phyloP scores from a whole-genome alignment of 225 moss, liverwort and hornwort species.

The Sphagnum tenellum region DNA sequence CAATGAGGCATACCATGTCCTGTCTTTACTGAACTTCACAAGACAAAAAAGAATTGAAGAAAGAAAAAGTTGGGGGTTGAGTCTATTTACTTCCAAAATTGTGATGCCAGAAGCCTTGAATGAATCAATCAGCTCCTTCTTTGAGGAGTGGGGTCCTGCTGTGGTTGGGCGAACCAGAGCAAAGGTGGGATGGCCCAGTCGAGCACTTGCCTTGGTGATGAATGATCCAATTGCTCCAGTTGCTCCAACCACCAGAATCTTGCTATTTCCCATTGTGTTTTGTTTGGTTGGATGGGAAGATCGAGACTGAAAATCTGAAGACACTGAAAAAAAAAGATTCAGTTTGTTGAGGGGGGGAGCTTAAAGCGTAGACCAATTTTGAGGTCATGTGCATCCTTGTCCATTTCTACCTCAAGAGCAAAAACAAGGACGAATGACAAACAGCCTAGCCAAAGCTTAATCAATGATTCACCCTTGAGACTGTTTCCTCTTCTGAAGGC shows the following conservation, averaged over 20 bases:
- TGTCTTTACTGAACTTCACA: background rate
- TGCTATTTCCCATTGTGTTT: too few relatives aligned
- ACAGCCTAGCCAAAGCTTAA: too few relatives aligned
- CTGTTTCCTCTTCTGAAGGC: too few relatives aligned
- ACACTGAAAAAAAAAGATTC: too few relatives aligned
- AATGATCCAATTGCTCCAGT: conserved; percentile 22
- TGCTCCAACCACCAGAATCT: conserved; percentile 21
- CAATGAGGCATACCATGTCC: background rate
- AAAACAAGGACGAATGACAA: too few relatives aligned
- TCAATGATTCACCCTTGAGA: too few relatives aligned
- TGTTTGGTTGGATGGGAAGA: too few relatives aligned
- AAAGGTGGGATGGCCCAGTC: conserved; percentile 35
- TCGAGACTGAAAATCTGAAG: too few relatives aligned
- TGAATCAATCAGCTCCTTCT: conserved; percentile 16
- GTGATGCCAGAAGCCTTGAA: conserved; percentile 18
- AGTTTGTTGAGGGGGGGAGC: too few relatives aligned
- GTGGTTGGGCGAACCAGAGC: conserved; percentile 24
- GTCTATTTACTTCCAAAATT: conserved; percentile 8
- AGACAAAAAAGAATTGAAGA: background rate
- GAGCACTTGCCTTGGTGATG: conserved; percentile 19
- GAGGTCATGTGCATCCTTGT: too few relatives aligned
- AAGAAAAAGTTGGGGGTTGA: background rate
- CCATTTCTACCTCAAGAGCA: too few relatives aligned
- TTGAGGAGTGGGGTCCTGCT: conserved; percentile 17
- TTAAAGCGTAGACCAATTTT: too few relatives aligned